Evolutionary conservation across 768 basidiomycete genomes (phyloP).

Genomic region (Rhizopogon sp.): DNA sequence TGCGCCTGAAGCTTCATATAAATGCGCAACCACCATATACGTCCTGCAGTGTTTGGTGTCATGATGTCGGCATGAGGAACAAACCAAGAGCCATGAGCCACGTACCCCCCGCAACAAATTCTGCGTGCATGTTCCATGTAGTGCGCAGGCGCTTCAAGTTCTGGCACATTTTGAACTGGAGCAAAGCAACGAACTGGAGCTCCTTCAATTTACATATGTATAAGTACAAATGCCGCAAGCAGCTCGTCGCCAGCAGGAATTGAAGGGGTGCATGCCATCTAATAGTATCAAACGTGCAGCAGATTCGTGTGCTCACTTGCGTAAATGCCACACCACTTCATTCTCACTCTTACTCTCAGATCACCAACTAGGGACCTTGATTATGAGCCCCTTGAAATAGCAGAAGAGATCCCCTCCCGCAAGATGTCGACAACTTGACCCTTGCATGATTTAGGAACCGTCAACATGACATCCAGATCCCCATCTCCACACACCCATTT

Average conservation of each 20-base stretch:
- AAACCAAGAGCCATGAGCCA: background rate
- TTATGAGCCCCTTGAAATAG: background rate
- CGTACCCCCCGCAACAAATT: constrained; percentile 17
- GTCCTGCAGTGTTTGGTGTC: background rate
- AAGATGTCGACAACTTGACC: background rate
- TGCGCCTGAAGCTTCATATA: too few species aligned
- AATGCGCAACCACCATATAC: background rate
- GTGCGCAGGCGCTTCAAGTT: background rate
- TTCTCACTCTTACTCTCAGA: too few species aligned
- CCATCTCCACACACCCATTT: constrained; percentile 5
- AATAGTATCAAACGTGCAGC: too few species aligned
- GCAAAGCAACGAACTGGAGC: background rate
- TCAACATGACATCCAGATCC: background rate
- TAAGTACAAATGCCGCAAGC: too few species aligned
- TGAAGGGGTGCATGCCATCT: too few species aligned
- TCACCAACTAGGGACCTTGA: background rate
- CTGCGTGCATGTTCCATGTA: fast-evolving
- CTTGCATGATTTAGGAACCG: background rate
- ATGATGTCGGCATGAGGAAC: background rate
- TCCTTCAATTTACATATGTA: too few species aligned
- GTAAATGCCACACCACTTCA: too few species aligned
- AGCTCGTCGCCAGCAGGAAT: too few species aligned
- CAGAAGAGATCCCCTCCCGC: background rate
- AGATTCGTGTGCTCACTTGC: too few species aligned
- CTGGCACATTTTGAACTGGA: background rate